These are phyloP conservation scores for Platanthera guangdongensis DNA, from an alignment of 106 monocot species.

Conservation along the genomic window DNA sequence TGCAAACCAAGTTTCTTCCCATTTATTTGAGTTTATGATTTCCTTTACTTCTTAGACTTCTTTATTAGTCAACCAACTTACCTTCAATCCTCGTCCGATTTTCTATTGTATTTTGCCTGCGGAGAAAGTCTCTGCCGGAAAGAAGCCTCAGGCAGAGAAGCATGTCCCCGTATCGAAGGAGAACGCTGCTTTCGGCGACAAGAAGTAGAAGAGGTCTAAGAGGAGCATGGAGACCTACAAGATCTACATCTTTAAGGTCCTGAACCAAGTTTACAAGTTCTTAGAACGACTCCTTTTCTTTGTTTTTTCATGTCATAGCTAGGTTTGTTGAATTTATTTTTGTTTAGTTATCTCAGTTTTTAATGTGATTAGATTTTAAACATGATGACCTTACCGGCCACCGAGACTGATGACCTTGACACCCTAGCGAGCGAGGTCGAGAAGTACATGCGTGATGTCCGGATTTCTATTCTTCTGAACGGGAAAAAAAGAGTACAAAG, in stretches of 20 bases:
- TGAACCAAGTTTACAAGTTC: conserved; percentile 58
- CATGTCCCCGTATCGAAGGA: conserved; percentile 23
- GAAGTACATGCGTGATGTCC: too few species aligned
- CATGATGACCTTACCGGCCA: neutral
- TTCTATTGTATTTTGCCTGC: neutral
- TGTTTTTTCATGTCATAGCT: neutral
- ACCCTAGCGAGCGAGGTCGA: too few species aligned
- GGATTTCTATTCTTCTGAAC: too few species aligned
- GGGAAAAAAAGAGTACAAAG: too few species aligned
- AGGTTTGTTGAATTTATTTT: neutral
- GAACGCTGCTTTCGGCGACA: conserved; percentile 7
- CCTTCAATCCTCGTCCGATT: too few species aligned
- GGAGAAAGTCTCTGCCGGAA: conserved; percentile 24
- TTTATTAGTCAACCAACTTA: too few species aligned
- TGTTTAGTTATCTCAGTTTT: neutral
- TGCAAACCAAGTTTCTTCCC: too few species aligned
- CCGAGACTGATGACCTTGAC: too few species aligned
- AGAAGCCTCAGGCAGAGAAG: conserved; percentile 37
- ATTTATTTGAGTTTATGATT: too few species aligned
- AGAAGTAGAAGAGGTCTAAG: conserved; percentile 43
- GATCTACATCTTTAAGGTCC: conserved; percentile 99
- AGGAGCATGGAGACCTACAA: conserved; percentile 74
- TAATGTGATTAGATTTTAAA: neutral
- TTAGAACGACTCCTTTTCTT: neutral
- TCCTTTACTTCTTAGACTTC: too few species aligned